These are phyloP conservation scores for Agastache rugosa DNA, from an alignment of 257 asterid species.

Conservation along the genomic window DNA sequence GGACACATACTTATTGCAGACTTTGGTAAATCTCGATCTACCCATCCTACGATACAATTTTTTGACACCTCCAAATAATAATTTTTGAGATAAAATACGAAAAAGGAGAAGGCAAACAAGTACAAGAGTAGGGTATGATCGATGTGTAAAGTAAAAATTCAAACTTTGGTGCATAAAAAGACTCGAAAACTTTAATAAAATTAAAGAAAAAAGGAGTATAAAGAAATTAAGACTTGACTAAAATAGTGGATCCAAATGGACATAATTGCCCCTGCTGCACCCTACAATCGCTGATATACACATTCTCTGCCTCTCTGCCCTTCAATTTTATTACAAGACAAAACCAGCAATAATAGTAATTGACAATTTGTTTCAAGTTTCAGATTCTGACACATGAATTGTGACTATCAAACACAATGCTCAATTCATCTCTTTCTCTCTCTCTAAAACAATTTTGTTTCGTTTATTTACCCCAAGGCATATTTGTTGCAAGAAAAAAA, in stretches of 20 bases:
- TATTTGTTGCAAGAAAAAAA: not conserved
- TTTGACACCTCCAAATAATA: not conserved
- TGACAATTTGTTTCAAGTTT: constrained; percentile 38
- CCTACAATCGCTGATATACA: constrained; percentile 51
- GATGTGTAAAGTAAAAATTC: constrained; percentile 45
- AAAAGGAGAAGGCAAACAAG: constrained; percentile 20
- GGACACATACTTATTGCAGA: too few relatives aligned
- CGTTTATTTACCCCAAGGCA: too few relatives aligned
- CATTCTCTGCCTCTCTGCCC: constrained; percentile 32
- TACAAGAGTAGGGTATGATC: constrained; percentile 38
- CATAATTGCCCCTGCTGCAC: constrained; percentile 49
- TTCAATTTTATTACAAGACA: constrained; percentile 29
- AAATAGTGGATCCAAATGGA: constrained; percentile 41
- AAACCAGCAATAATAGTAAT: not conserved
- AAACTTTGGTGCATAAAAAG: constrained; percentile 53
- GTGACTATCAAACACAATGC: constrained; percentile 33
- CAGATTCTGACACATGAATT: constrained; percentile 32
- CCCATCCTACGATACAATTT: too few relatives aligned
- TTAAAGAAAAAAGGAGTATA: constrained; percentile 17
- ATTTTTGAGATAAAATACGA: not conserved
- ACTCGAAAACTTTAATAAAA: constrained; percentile 36
- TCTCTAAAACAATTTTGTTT: not conserved
- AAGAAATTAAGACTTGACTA: constrained; percentile 44
- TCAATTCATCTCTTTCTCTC: not conserved
- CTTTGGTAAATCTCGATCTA: too few relatives aligned